Conservation (phyloP, 768 basidiomycete genomes). For the Termitomyces sp. region DNA sequence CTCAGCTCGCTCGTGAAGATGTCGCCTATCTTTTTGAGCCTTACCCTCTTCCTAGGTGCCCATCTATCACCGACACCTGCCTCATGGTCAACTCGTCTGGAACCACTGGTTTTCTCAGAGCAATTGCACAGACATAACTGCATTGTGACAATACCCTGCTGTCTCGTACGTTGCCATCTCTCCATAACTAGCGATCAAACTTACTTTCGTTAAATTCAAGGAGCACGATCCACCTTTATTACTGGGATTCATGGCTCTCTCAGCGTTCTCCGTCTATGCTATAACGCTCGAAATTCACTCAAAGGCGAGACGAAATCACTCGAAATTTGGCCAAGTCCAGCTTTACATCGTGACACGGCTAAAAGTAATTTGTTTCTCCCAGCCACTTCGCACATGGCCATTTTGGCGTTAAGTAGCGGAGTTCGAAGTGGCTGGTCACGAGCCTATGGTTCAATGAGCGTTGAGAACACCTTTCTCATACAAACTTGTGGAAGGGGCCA, state of each 20-base stretch:
- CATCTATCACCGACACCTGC: constrained; percentile 12
- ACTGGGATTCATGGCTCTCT: constrained; percentile 23
- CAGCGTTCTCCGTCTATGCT: constrained; percentile 28
- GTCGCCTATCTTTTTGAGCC: constrained; percentile 1
- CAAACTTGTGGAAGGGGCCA: too few relatives aligned
- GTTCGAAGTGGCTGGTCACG: too few relatives aligned
- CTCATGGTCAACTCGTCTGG: constrained; percentile 35
- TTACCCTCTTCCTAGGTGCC: constrained; percentile 2
- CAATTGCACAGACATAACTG: constrained; percentile 25
- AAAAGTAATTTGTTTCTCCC: too few relatives aligned
- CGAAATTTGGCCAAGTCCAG: too few relatives aligned
- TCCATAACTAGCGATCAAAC: too few relatives aligned
- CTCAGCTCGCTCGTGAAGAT: constrained; percentile 8
- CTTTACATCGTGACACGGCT: too few relatives aligned
- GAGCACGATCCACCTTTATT: constrained; percentile 4
- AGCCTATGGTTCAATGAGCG: too few relatives aligned
- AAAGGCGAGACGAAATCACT: too few relatives aligned
- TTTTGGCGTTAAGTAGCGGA: too few relatives aligned
- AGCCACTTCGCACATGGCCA: too few relatives aligned
- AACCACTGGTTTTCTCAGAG: constrained; percentile 33
- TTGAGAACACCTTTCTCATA: too few relatives aligned
- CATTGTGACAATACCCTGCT: constrained; percentile 19
- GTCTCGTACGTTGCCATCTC: constrained; percentile 12
- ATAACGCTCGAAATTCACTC: constrained; percentile 3
- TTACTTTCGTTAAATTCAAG: not conserved